phyloP scores from a whole-genome alignment of 345 rosid genomes.

The Salix purpurea region DNA sequence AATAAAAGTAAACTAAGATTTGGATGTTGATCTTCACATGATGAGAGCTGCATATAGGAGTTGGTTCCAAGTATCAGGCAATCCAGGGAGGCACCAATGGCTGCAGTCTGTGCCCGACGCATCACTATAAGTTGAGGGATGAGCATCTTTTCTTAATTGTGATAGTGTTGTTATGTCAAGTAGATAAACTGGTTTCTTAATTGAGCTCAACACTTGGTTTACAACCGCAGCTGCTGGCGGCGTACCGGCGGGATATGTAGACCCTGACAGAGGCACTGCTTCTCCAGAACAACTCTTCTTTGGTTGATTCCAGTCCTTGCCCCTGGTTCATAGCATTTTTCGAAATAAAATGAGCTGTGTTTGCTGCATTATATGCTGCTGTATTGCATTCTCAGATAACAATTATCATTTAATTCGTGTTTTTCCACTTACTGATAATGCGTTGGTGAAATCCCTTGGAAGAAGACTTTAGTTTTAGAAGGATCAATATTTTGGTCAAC shows the following conservation, averaged over 20 bases:
- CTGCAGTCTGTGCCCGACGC: constrained; percentile 72
- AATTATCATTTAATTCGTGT: not conserved
- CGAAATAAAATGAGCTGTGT: not conserved
- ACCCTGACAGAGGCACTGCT: constrained; percentile 57
- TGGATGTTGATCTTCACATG: constrained; percentile 30
- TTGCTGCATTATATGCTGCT: not conserved
- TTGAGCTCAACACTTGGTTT: constrained; percentile 48
- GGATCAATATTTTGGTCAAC: constrained; percentile 66
- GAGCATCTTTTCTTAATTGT: constrained; percentile 87
- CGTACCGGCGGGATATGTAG: constrained; percentile 64
- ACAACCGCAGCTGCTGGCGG: constrained; percentile 61
- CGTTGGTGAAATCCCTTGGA: constrained; percentile 94
- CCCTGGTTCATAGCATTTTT: constrained; percentile 36
- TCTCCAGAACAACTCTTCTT: constrained; percentile 58
- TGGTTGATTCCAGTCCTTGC: constrained; percentile 75
- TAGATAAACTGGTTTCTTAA: constrained; percentile 60
- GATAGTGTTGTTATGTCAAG: constrained; percentile 83
- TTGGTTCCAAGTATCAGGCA: constrained; percentile 97
- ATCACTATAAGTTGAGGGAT: constrained; percentile 61
- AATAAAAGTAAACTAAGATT: not conserved
- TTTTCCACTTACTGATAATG: constrained; percentile 62
- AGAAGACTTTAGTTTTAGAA: constrained; percentile 65
- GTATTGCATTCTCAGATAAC: not conserved
- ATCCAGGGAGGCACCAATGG: constrained; percentile 95
- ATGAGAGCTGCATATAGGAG: constrained; percentile 77